phyloP scores from a whole-genome alignment of 768 basidiomycete genomes.

The Tylopilus felleus region DNA sequence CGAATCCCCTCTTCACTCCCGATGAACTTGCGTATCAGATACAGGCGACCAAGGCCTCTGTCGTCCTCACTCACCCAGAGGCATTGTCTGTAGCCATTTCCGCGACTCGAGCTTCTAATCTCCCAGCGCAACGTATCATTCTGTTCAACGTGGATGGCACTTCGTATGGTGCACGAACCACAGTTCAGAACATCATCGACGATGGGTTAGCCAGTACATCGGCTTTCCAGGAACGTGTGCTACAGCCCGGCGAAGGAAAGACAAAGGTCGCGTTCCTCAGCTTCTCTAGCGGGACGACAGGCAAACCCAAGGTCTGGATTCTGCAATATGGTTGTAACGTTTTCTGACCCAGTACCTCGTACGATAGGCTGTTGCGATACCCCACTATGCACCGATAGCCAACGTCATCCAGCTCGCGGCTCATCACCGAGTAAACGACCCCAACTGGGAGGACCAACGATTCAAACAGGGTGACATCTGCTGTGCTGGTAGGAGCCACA shows the following conservation, averaged over 20 bases:
- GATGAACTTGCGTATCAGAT: slow-evolving; percentile 62
- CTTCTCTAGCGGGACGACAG: slow-evolving; percentile 77
- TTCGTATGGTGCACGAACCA: slow-evolving; percentile 20
- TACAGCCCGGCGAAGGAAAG: slow-evolving; percentile 58
- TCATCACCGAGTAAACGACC: slow-evolving; percentile 48
- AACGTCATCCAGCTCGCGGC: slow-evolving; percentile 60
- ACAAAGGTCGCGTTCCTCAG: slow-evolving; percentile 68
- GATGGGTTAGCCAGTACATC: slow-evolving; percentile 41
- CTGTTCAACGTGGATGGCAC: slow-evolving; percentile 33
- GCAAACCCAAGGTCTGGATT: slow-evolving; percentile 59
- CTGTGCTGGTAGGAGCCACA: slow-evolving; percentile 46
- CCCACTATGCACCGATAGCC: slow-evolving; percentile 56
- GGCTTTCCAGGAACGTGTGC: slow-evolving; percentile 46
- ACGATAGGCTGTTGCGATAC: slow-evolving; percentile 54
- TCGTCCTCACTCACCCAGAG: slow-evolving; percentile 48
- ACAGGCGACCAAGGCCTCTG: slow-evolving; percentile 40
- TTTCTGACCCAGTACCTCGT: not conserved
- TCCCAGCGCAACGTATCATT: slow-evolving; percentile 45
- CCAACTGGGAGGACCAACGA: slow-evolving; percentile 45
- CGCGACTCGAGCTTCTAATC: slow-evolving; percentile 41
- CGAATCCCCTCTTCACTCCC: slow-evolving; percentile 57
- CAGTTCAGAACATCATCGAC: slow-evolving; percentile 46
- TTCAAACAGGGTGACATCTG: slow-evolving; percentile 61
- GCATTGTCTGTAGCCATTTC: slow-evolving; percentile 40
- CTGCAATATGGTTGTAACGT: not conserved